phyloP scores from a whole-genome alignment of 352 stramenopile genomes.

The Phytophthora crassamura region DNA sequence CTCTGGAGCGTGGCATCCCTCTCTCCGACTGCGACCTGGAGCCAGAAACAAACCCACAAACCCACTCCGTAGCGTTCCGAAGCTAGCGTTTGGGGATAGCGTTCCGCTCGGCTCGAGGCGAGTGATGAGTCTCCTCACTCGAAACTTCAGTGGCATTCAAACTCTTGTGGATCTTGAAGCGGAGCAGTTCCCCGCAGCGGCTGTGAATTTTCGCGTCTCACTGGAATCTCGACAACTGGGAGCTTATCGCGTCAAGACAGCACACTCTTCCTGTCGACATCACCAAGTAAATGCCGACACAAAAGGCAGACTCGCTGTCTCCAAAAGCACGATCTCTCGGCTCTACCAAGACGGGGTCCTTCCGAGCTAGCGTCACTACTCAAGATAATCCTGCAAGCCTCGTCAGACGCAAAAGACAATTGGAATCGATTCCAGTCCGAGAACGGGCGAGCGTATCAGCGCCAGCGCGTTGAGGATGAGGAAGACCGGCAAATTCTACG shows the following conservation, averaged over 20 bases:
- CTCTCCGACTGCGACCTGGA: too few relatives aligned
- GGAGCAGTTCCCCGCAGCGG: slow-evolving; percentile 53
- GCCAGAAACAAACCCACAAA: slow-evolving; percentile 50
- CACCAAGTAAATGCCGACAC: slow-evolving; percentile 19
- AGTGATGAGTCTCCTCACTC: slow-evolving; percentile 57
- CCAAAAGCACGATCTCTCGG: slow-evolving; percentile 6
- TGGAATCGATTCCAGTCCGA: too few relatives aligned
- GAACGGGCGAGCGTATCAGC: too few relatives aligned
- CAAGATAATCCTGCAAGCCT: too few relatives aligned
- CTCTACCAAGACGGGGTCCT: slow-evolving; percentile 19
- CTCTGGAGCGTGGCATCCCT: too few relatives aligned
- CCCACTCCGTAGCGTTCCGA: slow-evolving; percentile 43
- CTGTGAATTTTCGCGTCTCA: slow-evolving; percentile 6
- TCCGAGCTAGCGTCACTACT: not conserved
- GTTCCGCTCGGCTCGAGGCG: slow-evolving; percentile 66
- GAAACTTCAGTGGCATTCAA: slow-evolving; percentile 82
- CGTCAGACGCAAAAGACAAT: too few relatives aligned
- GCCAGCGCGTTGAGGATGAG: too few relatives aligned
- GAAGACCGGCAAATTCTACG: too few relatives aligned
- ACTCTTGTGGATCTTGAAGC: slow-evolving; percentile 65
- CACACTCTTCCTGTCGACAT: slow-evolving; percentile 14
- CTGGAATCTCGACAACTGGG: not conserved
- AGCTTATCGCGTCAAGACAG: not conserved
- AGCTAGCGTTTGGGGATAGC: slow-evolving; percentile 67
- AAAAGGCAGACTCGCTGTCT: slow-evolving; percentile 4